Evolutionary conservation across 2,329 filamentous ascomycete genomes (phyloP).

Genomic region (Metarhizium humberi): DNA sequence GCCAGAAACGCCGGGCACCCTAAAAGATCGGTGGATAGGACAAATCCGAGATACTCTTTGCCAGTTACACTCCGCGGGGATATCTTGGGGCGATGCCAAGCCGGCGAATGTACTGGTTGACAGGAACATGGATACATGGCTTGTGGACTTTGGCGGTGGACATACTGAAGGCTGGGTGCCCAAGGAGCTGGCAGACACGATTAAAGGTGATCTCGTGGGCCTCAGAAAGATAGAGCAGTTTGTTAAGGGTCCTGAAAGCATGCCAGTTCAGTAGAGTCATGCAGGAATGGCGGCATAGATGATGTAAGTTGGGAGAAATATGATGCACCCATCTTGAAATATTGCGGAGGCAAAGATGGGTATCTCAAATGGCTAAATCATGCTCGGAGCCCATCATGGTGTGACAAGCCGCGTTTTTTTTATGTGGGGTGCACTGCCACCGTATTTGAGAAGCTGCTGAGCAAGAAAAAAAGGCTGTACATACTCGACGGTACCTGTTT

Average conservation of each 20-base stretch:
- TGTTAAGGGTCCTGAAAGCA: no score
- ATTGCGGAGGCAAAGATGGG: no score
- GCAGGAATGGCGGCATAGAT: no score
- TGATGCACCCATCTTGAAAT: no score
- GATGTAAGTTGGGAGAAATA: no score
- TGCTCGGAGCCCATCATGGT: no score
- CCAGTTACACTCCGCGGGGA: neutral
- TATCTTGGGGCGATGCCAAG: neutral
- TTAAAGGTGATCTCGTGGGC: neutral
- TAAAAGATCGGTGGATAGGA: neutral
- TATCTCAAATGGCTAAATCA: no score
- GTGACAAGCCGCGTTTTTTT: no score
- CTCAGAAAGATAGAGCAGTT: no score
- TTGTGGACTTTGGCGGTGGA: constrained; percentile 21
- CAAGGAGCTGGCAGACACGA: neutral
- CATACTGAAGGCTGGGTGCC: constrained; percentile 1
- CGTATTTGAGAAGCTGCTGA: neutral
- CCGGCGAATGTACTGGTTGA: constrained; percentile 15
- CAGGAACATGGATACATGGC: constrained; percentile 15
- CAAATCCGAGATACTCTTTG: neutral
- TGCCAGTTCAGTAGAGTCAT: no score
- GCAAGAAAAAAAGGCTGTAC: constrained; percentile 1
- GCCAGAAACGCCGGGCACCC: neutral
- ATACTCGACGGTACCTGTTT: constrained; percentile 27
- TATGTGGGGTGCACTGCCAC: no score